A percentile compares a stretch with the other conserved stretches of the same genome.
Evolutionary conservation across 1,284 basidiomycete species (phyloP).

Genomic region (Puccinia brachypodii): DNA sequence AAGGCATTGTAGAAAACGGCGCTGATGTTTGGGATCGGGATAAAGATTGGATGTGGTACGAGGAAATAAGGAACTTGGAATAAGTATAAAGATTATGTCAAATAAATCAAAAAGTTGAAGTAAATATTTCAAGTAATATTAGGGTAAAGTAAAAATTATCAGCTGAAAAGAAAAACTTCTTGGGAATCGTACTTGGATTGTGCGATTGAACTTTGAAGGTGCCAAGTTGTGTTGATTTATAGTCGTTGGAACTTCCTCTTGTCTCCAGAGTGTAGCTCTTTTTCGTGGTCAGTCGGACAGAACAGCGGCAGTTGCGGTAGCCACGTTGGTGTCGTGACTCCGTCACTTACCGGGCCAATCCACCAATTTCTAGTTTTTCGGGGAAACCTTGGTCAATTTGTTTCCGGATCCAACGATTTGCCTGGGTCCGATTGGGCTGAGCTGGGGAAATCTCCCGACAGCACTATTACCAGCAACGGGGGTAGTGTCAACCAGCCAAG

Average conservation of each 20-base stretch:
- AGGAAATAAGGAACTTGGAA: neutral
- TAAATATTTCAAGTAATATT: neutral
- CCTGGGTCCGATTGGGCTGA: neutral
- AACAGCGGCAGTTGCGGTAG: neutral
- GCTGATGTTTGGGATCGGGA: neutral
- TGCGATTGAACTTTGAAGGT: neutral
- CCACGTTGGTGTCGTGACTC: slow-evolving; percentile 3
- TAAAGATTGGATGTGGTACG: neutral
- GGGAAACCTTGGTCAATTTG: neutral
- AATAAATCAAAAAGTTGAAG: neutral
- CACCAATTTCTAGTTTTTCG: neutral
- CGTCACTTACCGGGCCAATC: neutral
- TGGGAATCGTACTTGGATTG: neutral
- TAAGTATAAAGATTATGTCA: neutral
- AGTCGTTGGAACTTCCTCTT: neutral
- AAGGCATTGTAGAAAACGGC: neutral
- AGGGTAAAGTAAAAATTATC: neutral
- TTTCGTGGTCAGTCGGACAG: neutral
- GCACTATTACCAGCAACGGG: neutral
- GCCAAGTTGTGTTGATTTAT: neutral
- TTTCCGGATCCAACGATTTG: neutral
- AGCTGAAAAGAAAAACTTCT: neutral
- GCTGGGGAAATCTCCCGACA: neutral
- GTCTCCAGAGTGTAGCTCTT: neutral
- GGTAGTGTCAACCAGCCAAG: neutral